Evolutionary conservation across 139 green algal species (phyloP).

Genomic region (Chlamydomonas asymmetrica): DNA sequence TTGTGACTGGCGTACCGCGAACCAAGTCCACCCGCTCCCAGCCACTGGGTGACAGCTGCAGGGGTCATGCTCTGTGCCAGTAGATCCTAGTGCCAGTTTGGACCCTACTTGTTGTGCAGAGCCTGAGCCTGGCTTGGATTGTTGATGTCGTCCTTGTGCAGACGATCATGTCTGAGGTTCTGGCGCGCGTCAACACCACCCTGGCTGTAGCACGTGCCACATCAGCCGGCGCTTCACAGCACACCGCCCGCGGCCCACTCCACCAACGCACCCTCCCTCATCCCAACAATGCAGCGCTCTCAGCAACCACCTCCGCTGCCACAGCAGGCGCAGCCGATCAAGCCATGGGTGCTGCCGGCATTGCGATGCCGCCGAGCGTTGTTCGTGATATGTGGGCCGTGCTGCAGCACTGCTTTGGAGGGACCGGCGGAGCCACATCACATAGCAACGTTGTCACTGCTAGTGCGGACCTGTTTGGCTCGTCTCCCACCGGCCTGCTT

Average conservation of each 20-base stretch:
- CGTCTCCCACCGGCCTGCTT: no score
- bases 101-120: no score
- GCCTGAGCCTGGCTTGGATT: no score
- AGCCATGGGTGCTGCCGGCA: not conserved
- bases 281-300: not conserved
- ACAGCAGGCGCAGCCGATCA: not conserved
- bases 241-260: not conserved
- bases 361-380: conserved; percentile 1
- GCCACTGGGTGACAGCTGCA: no score
- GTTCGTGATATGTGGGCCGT: conserved; percentile 24
- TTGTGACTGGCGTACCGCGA: no score
- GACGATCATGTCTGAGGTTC: conserved; percentile 13
- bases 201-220: not conserved
- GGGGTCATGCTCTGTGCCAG: no score
- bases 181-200: conserved; percentile 10
- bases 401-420: not conserved
- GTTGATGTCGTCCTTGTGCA: no score
- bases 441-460: not conserved
- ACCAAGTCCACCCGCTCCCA: no score
- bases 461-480: no score
- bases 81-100: no score
- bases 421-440: not conserved
- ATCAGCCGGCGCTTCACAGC: not conserved
- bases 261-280: not conserved
- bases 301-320: not conserved